Percentiles rank a stretch among this genome's conserved stretches.
Evolutionary conservation across 306 rosid species (phyloP).

Genomic region (Pyrus betulifolia): DNA sequence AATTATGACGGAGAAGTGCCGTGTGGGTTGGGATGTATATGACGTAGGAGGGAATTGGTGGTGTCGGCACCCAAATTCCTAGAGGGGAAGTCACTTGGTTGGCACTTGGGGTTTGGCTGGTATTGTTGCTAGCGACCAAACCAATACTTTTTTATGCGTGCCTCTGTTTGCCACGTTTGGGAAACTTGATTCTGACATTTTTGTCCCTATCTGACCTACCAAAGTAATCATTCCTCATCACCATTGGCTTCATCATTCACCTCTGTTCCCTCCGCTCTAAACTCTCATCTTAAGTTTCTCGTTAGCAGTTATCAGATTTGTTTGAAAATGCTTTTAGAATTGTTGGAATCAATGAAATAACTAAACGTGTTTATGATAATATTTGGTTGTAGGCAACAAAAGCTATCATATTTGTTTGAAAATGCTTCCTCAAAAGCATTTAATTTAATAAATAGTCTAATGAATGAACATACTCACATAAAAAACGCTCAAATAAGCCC

Average conservation of each 20-base stretch:
- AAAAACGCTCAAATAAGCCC: too few species aligned
- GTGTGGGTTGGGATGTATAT: not conserved
- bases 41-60: not conserved
- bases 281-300: too few species aligned
- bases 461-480: too few species aligned
- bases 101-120: not conserved
- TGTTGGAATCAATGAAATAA: too few species aligned
- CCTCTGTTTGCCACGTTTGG: not conserved
- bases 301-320: too few species aligned
- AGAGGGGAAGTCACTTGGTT: not conserved
- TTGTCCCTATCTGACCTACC: not conserved
- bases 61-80: conserved; percentile 7
- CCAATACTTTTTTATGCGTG: not conserved
- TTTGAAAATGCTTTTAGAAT: too few species aligned
- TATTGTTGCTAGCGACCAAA: conserved; percentile 4
- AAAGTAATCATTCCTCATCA: not conserved
- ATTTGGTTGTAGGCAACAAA: too few species aligned
- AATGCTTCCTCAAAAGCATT: too few species aligned
- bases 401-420: too few species aligned
- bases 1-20: not conserved
- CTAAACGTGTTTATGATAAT: too few species aligned
- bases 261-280: not conserved
- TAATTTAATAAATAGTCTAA: too few species aligned
- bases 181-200: not conserved
- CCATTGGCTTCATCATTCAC: not conserved